Percentiles rank a stretch among this genome's conserved stretches.
Conservation (phyloP, 257 asterid genomes). For the Jacaranda mimosifolia region DNA sequence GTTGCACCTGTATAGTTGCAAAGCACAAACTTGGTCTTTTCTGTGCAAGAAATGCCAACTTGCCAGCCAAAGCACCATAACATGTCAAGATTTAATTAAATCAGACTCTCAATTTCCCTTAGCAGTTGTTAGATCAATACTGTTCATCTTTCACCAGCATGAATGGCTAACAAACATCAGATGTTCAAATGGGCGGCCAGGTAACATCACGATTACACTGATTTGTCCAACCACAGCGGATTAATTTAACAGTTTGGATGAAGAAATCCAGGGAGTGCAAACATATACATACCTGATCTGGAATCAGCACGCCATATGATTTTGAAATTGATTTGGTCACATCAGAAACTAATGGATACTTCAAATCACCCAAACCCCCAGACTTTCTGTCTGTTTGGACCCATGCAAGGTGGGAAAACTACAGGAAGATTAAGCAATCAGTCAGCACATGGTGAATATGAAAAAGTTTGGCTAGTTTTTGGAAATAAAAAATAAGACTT, state of each 20-base stretch:
- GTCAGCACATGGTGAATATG: neutral
- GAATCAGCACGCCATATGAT: conserved; percentile 72
- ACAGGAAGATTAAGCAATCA: conserved; percentile 33
- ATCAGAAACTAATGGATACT: conserved; percentile 85
- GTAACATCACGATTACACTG: no score
- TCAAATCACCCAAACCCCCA: conserved; percentile 81
- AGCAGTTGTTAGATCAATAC: neutral
- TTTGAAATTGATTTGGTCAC: conserved; percentile 83
- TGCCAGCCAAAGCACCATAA: neutral
- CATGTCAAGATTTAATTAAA: neutral
- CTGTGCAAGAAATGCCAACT: neutral
- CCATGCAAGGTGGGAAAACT: conserved; percentile 76
- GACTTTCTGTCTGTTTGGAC: conserved; percentile 83
- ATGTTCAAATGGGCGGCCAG: neutral
- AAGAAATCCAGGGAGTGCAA: neutral
- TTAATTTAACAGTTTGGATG: neutral
- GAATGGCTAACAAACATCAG: neutral
- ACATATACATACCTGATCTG: conserved; percentile 65
- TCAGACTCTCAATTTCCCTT: neutral
- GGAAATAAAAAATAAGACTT: conserved; percentile 28
- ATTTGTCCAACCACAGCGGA: neutral
- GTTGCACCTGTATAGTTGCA: no score
- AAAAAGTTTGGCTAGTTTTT: neutral
- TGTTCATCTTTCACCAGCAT: neutral
- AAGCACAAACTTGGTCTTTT: no score